phyloP scores from a whole-genome alignment of 768 basidiomycete genomes.

The Serendipita sp. region DNA sequence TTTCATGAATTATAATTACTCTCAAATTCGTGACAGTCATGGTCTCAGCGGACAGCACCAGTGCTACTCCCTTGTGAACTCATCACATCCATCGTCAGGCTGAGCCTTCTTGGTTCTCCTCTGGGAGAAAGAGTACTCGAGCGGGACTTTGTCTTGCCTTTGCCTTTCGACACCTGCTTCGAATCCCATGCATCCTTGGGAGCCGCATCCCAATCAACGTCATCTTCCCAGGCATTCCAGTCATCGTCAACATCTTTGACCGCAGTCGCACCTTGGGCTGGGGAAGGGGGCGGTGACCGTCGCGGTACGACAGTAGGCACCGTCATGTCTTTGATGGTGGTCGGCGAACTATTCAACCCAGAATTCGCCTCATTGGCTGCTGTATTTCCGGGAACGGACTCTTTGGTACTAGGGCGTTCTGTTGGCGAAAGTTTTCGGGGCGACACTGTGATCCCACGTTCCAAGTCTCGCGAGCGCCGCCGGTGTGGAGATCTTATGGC shows the following conservation, averaged over 20 bases:
- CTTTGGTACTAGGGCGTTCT: conserved; percentile 4
- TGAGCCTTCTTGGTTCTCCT: neutral
- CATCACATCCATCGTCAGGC: neutral
- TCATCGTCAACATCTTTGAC: neutral
- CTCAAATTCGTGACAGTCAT: too few species aligned
- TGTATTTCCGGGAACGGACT: neutral
- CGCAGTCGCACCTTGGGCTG: neutral
- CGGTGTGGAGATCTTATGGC: neutral
- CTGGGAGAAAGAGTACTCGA: neutral
- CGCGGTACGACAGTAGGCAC: conserved; percentile 3
- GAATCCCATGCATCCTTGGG: neutral
- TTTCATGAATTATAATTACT: too few species aligned
- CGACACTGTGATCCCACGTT: neutral
- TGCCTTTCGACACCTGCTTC: neutral
- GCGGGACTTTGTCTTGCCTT: neutral
- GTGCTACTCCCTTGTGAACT: neutral
- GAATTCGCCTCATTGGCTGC: neutral
- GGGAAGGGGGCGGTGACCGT: conserved; percentile 13
- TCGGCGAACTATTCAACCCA: neutral
- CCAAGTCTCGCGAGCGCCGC: conserved; percentile 1
- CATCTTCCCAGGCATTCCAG: conserved; percentile 1
- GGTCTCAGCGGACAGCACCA: neutral
- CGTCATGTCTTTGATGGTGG: neutral
- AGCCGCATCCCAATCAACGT: neutral
- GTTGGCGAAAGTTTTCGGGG: conserved; percentile 2